Evolutionary conservation across 805 yeast genomes (phyloP), one percentile per base, ranked within the genome.

Genomic region (Priceomyces medius): DNA sequence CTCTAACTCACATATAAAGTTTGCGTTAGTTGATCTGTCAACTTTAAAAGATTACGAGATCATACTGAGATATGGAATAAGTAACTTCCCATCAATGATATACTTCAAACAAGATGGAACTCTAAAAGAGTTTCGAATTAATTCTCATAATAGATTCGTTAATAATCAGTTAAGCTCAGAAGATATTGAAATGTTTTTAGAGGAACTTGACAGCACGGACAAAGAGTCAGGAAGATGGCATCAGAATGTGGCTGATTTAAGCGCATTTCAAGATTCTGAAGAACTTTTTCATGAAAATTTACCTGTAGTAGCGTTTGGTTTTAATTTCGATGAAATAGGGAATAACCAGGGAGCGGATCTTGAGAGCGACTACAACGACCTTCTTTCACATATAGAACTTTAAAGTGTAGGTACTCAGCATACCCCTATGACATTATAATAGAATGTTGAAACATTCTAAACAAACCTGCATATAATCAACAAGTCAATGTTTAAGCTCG

Each of bases 21-120:
- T 65, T 45, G 58, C 54, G 1, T 31, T 66, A 3, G 56, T 59
- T 2, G 63, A 61, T 38, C 44, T 57, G 9, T 61, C 56, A 19
- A 44, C 51, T 7, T 48, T 47, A 10, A 53, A 41, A 14, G 46
- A 48, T 13, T 35, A 37, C 6, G 54, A 55, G 0, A 36, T 65
- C 4, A 44, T 64, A 27, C 45, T 45, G 21, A 41, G 43, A n/a
- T 66, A 48, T 42, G 50, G 49, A 26, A 55, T 70, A 14, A 60
- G 61, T 39, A 61, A 63, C 42, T 56, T 56, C 32, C 74, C 58
- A 20, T 60, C 63, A 46, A 58, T 49, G 51, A 62, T 47, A 34
- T 67, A 47, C 53, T 55, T 56, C 54, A 58, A 35, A 54, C 53
- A 39, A 20, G 51, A 48, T n/a, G 63, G 47, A 7, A 46, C 46